phyloP scores from a whole-genome alignment of 306 rosid species.

The Trichosanthes truncata region DNA sequence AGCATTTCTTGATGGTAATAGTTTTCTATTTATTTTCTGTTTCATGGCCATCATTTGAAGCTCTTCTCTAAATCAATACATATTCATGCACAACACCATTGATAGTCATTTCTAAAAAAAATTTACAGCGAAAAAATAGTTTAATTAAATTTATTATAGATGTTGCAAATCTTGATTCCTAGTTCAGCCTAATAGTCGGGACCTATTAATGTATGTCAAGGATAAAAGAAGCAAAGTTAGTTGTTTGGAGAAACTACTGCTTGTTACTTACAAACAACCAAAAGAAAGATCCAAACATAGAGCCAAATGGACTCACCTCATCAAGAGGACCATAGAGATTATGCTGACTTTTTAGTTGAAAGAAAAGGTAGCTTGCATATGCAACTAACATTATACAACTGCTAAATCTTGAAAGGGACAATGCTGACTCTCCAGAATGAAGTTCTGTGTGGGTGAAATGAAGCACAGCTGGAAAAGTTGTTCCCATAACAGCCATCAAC shows the following conservation, averaged over 20 bases:
- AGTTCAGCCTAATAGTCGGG: not conserved
- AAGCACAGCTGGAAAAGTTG: constrained; percentile 83
- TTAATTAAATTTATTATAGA: not conserved
- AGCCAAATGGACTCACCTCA: constrained; percentile 64
- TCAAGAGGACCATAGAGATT: constrained; percentile 40
- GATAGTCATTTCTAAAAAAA: not conserved
- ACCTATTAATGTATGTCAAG: not conserved
- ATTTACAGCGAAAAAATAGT: not conserved
- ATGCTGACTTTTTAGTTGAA: constrained; percentile 63
- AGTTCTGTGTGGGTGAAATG: constrained; percentile 78
- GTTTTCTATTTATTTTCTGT: not conserved
- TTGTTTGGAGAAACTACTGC: not conserved
- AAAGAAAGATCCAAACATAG: not conserved
- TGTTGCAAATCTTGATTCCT: not conserved
- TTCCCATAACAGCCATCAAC: constrained; percentile 94
- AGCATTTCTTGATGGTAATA: not conserved
- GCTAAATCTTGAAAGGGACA: constrained; percentile 83
- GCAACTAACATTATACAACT: constrained; percentile 82
- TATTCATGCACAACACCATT: not conserved
- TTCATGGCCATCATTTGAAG: not conserved
- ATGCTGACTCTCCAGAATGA: constrained; percentile 68
- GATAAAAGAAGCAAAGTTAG: not conserved
- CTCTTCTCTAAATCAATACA: not conserved
- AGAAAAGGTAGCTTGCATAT: constrained; percentile 77
- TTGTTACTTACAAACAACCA: not conserved